Evolutionary conservation across 768 basidiomycete species (phyloP), one percentile per base, ranked within the genome.

Genomic region (Kondoa malvinella): DNA sequence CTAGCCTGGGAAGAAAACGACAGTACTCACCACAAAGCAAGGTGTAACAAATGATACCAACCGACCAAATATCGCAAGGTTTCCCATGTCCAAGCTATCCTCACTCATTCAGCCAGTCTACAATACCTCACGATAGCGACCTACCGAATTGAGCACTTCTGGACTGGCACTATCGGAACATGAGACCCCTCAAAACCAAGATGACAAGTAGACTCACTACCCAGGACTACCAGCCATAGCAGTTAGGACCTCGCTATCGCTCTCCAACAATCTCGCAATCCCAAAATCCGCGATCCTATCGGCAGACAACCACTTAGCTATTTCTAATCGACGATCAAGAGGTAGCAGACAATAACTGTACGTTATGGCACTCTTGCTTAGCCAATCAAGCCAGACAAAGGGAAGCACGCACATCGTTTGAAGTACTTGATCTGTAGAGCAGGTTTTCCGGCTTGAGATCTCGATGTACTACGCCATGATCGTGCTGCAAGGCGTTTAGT

Each of bases 401-500:
- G 30, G 16, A 8, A 1, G 12, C 27, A 64, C 71, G 25, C 16
- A 70, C 40, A 50, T 50, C 40, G 40, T 50, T 70, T 70, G 69
- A 63, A n/a, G 64, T 34, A 14, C 15, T 61, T 21, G 34, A 66
- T 8, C 68, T 32, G 17, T 65, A 57, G 60, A 99, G 81, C 68
- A 99, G 92, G 75, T 97, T 97, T 78, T 99, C 95, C 0, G 95
- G 95, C 87, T 96, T 97, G 70, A 99, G 83, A 75, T 99, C 94
- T 2, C 95, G 84, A 75, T 99, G 95, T 21, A 97, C 95, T 71
- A 99, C 91, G 68, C 88, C 86, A 74, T 96, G 84, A 1, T 86
- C 81, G 73, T 99, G 95, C 2, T 97, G 83, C 74, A 96, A 97
- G n/a, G n/a, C n/a, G n/a, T n/a, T n/a, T n/a, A n/a, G n/a, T n/a